Evolutionary conservation across 1,284 basidiomycete genomes (phyloP).

Genomic region (Volvariella volvacea): DNA sequence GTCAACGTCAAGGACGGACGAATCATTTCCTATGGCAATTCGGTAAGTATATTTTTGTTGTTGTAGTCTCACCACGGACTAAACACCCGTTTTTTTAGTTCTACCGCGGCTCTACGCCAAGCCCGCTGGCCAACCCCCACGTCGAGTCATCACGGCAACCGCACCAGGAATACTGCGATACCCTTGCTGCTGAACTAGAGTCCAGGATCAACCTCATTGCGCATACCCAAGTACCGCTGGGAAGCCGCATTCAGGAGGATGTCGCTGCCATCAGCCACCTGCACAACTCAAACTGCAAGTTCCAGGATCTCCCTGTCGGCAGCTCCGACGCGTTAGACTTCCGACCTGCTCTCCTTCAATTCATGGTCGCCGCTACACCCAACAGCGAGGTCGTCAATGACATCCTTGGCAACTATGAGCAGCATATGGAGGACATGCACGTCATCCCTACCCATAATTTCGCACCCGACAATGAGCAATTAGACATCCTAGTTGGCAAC

Average conservation of each 20-base stretch:
- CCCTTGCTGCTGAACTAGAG: slow-evolving; percentile 35
- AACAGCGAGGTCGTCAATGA: slow-evolving; percentile 38
- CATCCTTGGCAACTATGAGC: slow-evolving; percentile 45
- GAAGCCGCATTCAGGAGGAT: slow-evolving; percentile 15
- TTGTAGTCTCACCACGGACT: not conserved
- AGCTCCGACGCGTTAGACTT: slow-evolving; percentile 31
- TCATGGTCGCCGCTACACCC: slow-evolving; percentile 73
- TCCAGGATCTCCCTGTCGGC: slow-evolving; percentile 22
- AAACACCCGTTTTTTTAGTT: slow-evolving; percentile 37
- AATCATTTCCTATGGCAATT: slow-evolving; percentile 77
- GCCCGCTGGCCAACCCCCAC: slow-evolving; percentile 27
- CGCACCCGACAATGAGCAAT: slow-evolving; percentile 30
- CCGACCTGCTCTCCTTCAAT: slow-evolving; percentile 59
- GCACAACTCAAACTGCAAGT: slow-evolving; percentile 50
- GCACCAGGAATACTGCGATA: slow-evolving; percentile 51
- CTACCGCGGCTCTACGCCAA: slow-evolving; percentile 48
- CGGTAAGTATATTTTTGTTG: slow-evolving; percentile 40
- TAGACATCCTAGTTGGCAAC: slow-evolving; percentile 30
- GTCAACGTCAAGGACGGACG: slow-evolving; percentile 81
- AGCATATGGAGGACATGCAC: slow-evolving; percentile 43
- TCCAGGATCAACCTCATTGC: slow-evolving; percentile 17
- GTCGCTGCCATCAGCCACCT: slow-evolving; percentile 34
- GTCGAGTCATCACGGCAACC: slow-evolving; percentile 34
- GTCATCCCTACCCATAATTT: slow-evolving; percentile 43
- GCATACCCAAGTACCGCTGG: slow-evolving; percentile 26